These are phyloP conservation scores for Trichoderma sp. DNA, from an alignment of 2,329 filamentous ascomycete species.

Conservation along the genomic window DNA sequence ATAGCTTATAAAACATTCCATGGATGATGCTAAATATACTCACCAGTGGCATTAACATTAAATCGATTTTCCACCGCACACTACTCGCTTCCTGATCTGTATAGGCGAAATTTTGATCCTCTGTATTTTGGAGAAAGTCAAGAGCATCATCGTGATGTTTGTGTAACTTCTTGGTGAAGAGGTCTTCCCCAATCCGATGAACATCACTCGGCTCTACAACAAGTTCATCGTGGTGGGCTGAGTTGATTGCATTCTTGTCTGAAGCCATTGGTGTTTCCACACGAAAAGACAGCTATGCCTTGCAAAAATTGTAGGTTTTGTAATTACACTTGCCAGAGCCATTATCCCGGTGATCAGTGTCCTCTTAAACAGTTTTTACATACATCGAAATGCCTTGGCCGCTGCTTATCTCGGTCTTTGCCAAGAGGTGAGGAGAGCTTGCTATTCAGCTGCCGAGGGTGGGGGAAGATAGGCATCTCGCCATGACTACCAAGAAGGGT, in stretches of 20 bases:
- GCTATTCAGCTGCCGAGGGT: neutral
- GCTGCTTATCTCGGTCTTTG: neutral
- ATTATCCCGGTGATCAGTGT: neutral
- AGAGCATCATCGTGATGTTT: neutral
- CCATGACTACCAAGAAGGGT: neutral
- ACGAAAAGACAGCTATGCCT: neutral
- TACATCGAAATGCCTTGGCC: neutral
- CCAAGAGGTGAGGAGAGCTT: neutral
- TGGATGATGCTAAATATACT: neutral
- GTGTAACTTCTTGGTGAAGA: neutral
- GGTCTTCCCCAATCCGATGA: neutral
- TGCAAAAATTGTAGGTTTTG: neutral
- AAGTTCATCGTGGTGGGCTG: neutral
- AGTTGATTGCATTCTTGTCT: neutral
- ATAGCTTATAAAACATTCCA: neutral
- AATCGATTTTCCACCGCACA: constrained; percentile 21
- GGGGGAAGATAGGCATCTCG: neutral
- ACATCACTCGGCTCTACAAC: neutral
- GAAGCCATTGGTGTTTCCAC: neutral
- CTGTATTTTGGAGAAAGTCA: neutral
- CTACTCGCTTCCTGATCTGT: constrained; percentile 10
- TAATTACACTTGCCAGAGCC: neutral
- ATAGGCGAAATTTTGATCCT: neutral
- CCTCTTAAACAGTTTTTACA: neutral
- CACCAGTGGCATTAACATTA: constrained; percentile 19